Base-by-base conservation (phyloP, 2,329 filamentous ascomycete species). In the Aspergillus phoenicis region DNA sequence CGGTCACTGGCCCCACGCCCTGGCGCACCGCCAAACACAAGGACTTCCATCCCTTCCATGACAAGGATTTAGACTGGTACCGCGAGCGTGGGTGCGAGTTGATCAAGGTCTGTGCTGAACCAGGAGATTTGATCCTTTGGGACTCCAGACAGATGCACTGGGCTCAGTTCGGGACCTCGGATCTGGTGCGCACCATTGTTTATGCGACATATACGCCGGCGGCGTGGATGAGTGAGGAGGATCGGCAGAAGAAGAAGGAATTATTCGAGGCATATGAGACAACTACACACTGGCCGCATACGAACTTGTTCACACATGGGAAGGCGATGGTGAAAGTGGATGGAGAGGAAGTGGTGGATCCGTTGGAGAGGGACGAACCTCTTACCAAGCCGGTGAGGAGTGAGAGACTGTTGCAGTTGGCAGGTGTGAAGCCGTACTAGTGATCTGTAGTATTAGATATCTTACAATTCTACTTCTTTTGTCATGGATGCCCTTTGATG, bases 81-180 rank as follows among this genome's bases (percentile, higher is more conserved):
- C 38, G 38, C 36, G 22, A 36, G n/a, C 52, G n/a, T 6, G 52
- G 52, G 10, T 55, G 52, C n/a, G 52, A 55, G 26, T 43, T 55
- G 38, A 28, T 55, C 26, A 55, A 55, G 38, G 52, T 55, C 8
- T 55, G 52, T 15, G 52, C 52, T 43, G 52, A 45, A 17, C 52
- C 52, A 2, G 52, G 52, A 3, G 52, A 55, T n/a, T 26, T 55
- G 38, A 55, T 55, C 15, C 39, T 55, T 15, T 55, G 52, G 52
- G 52, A 55, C 52, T 55, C 52, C 38, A 41, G 52, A n/a, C 52
- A 55, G 52, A 43, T 55, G n/a, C 52, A 55, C 24, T 55, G 52
- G 52, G 52, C 52, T 8, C 52, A 33, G 38, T 55, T 55, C 28
- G 52, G 52, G 2, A 39, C 30, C 24, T 55, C 52, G n/a, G 52